A percentile compares a stretch with the other conserved stretches of the same genome.
Conservation (phyloP, 169 alveolate species). For the Plasmodium coatneyi region DNA sequence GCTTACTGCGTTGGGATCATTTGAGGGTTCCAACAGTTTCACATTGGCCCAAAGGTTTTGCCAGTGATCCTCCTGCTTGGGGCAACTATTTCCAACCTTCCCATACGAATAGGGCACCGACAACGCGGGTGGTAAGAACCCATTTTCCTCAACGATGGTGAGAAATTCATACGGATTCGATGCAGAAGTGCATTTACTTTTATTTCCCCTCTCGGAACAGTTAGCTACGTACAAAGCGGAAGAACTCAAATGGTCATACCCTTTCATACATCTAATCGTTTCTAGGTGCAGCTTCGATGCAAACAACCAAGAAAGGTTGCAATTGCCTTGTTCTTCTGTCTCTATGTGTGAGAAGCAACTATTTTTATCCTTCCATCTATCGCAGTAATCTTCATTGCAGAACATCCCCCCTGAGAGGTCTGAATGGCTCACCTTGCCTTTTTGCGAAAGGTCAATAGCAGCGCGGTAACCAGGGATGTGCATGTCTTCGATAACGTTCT, state of each 20-base stretch:
- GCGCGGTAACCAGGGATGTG: background rate
- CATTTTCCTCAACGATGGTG: background rate
- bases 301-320: constrained; percentile 19
- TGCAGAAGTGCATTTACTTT: background rate
- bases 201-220: background rate
- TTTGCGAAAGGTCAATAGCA: background rate
- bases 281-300: constrained; percentile 15
- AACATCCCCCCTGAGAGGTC: background rate
- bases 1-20: background rate
- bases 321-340: constrained; percentile 17
- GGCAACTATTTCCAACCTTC: background rate
- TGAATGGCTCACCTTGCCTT: background rate
- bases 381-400: constrained; percentile 9
- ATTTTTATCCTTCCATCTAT: background rate
- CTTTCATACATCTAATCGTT: constrained; percentile 10
- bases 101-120: background rate
- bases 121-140: background rate
- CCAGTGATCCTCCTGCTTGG: background rate
- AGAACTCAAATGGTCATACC: background rate
- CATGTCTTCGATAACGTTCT: background rate
- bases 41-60: background rate
- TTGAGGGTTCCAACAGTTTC: background rate
- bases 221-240: constrained; percentile 22
- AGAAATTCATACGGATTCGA: constrained; percentile 25
- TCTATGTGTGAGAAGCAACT: background rate